A percentile compares a stretch with the other conserved stretches of the same genome.
phyloP scores from a whole-genome alignment of 345 rosid genomes.

The Anacardium occidentale region DNA sequence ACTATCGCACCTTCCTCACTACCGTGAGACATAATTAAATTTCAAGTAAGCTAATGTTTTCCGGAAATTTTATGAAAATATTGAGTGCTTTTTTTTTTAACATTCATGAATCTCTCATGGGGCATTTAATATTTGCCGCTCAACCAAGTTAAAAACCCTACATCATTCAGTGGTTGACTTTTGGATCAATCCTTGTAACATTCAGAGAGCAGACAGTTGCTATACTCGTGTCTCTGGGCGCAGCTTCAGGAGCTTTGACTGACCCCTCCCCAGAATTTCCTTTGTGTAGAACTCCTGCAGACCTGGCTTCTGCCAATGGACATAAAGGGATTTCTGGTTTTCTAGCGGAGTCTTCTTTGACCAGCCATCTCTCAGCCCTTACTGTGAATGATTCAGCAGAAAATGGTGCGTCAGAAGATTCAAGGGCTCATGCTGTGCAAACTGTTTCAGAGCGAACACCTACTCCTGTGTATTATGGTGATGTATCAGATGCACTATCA shows the following conservation, averaged over 20 bases:
- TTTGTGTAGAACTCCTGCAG: slow-evolving; percentile 76
- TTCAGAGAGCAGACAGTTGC: slow-evolving; percentile 86
- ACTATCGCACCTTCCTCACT: too few relatives aligned
- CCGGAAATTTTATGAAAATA: too few relatives aligned
- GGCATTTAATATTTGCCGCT: too few relatives aligned
- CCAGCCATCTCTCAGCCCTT: slow-evolving; percentile 59
- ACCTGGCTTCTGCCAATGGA: slow-evolving; percentile 82
- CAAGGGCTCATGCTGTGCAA: slow-evolving; percentile 50
- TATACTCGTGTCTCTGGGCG: slow-evolving; percentile 65
- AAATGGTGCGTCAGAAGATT: slow-evolving; percentile 32
- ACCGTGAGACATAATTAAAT: too few relatives aligned
- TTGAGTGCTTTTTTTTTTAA: too few relatives aligned
- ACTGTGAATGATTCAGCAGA: slow-evolving; percentile 58
- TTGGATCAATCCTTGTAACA: slow-evolving; percentile 16
- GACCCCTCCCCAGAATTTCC: slow-evolving; percentile 90
- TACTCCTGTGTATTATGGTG: slow-evolving; percentile 53
- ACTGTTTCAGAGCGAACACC: slow-evolving; percentile 64
- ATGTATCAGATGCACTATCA: slow-evolving; percentile 57
- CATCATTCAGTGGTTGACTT: neutral
- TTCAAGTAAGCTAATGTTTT: too few relatives aligned
- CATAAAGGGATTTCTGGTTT: slow-evolving; percentile 93
- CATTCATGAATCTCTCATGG: too few relatives aligned
- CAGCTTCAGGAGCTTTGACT: slow-evolving; percentile 65
- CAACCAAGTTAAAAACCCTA: neutral
- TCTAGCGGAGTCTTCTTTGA: slow-evolving; percentile 85